Conservation (phyloP, 1,284 basidiomycete species). For the Boletus mariae region DNA sequence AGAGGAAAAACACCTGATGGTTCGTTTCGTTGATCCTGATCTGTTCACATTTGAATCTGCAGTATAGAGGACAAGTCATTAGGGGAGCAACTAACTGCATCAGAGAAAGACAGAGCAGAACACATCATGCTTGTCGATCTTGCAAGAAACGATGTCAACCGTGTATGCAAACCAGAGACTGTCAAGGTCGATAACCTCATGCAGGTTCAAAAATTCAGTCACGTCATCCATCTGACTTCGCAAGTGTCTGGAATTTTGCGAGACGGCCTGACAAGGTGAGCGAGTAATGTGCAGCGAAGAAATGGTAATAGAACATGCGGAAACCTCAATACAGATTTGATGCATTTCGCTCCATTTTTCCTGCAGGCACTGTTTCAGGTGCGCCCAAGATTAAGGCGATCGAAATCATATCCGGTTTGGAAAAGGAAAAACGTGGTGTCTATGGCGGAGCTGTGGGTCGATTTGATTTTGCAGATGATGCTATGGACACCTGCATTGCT, state of each 20-base stretch:
- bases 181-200: constrained; percentile 97
- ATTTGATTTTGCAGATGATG: constrained; percentile 92
- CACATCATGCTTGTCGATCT: constrained; percentile 99
- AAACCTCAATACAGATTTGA: constrained; percentile 68
- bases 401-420: constrained; percentile 85
- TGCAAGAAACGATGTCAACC: constrained; percentile 98
- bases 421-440: constrained; percentile 88
- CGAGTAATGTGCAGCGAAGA: background rate
- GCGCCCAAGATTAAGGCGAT: constrained; percentile 99
- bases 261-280: constrained; percentile 76
- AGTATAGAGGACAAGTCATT: constrained; percentile 81
- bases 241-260: constrained; percentile 90
- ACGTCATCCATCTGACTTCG: constrained; percentile 97
- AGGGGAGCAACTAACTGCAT: constrained; percentile 71
- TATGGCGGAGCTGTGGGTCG: constrained; percentile 98
- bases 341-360: constrained; percentile 98
- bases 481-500: constrained; percentile 98
- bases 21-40: constrained; percentile 35
- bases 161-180: constrained; percentile 92
- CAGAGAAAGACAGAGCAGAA: constrained; percentile 95
- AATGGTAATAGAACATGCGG: background rate
- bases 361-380: constrained; percentile 98
- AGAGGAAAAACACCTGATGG: constrained; percentile 84
- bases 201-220: constrained; percentile 93
- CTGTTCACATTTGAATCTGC: constrained; percentile 7